Evolutionary conservation across 148 eudicot genomes (phyloP).

Genomic region (Cornus kousa): DNA sequence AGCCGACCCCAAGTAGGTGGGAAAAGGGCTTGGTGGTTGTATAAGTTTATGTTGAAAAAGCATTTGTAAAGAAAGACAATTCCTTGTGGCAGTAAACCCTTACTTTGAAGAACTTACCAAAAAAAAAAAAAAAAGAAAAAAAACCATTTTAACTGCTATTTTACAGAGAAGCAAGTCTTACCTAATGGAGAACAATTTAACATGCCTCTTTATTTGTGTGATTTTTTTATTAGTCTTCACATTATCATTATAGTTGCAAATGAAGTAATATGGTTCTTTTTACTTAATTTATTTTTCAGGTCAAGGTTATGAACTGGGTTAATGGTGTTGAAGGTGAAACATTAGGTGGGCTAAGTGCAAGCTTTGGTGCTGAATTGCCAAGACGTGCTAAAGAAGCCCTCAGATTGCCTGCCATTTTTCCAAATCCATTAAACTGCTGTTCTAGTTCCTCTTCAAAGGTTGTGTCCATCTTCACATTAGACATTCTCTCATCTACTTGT

Average conservation of each 20-base stretch:
- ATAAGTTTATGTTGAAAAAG: no score
- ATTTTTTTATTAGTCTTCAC: background rate
- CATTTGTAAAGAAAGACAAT: background rate
- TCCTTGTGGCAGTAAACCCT: background rate
- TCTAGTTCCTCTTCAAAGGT: slow-evolving; percentile 47
- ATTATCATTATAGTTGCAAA: background rate
- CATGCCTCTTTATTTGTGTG: background rate
- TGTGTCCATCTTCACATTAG: slow-evolving; percentile 7
- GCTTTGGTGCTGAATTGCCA: slow-evolving; percentile 57
- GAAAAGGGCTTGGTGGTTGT: no score
- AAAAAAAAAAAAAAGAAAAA: no score
- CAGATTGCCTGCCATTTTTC: slow-evolving; percentile 29
- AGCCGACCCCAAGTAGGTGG: no score
- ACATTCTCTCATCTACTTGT: slow-evolving; percentile 5
- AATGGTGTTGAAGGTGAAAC: slow-evolving; percentile 45
- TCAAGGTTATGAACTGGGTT: slow-evolving; percentile 51
- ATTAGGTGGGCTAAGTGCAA: slow-evolving; percentile 47
- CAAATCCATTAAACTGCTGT: slow-evolving; percentile 58
- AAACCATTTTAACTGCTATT: background rate
- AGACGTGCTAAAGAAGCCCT: slow-evolving; percentile 27
- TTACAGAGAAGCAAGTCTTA: background rate
- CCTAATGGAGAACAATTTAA: background rate
- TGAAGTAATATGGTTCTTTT: background rate
- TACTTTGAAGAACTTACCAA: no score
- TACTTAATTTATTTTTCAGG: slow-evolving; percentile 35